Evolutionary conservation across 1,284 basidiomycete species (phyloP), one percentile per base, ranked within the genome.

Genomic region (Apiotrichum siamense): DNA sequence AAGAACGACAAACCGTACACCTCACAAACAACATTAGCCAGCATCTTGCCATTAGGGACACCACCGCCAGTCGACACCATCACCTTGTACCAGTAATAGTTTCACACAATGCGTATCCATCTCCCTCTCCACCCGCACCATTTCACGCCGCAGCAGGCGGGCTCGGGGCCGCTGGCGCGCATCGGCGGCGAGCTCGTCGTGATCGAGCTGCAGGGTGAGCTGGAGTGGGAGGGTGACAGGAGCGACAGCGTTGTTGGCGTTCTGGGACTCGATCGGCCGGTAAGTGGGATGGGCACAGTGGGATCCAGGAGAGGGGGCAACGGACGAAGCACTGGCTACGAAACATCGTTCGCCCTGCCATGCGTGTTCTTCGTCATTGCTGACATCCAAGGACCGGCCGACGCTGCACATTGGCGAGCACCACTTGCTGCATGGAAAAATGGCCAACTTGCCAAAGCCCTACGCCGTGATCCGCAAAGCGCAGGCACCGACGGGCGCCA

Each of bases 401-500:
- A 88, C 84, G 0, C 77, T 96, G 5, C 76, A 80, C 55, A 85
- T 96, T 50, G 90, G 90, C 7, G 57, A 58, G 47, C 85, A 93
- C 70, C 88, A 96, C 65, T 77, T 90, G 17, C 81, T 96, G 1
- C 91, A 96, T 66, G 91, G 91, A 42, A 89, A 87, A 65, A 78
- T 94, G 50, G 79, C 83, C 32, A 79, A 77, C 37, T 78, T 96
- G 11, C 72, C 83, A 1, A 89, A 87, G 65, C 88, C 88, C 0
- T 78, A 88, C 39, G 89, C 84, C 1, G 80, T 91, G 10, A 73
- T 75, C 27, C 63, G 70, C 4, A 54, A 64, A 10, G 64, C 54
- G 3, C 46, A 54, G n/a, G 53, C 47, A 12, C 26, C 43, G 18
- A 26, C 46, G 7, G 24, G 10, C 13, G 26, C 13, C 17, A 42